Evolutionary conservation across 345 rosid species (phyloP).

Genomic region (Clausena lansium): DNA sequence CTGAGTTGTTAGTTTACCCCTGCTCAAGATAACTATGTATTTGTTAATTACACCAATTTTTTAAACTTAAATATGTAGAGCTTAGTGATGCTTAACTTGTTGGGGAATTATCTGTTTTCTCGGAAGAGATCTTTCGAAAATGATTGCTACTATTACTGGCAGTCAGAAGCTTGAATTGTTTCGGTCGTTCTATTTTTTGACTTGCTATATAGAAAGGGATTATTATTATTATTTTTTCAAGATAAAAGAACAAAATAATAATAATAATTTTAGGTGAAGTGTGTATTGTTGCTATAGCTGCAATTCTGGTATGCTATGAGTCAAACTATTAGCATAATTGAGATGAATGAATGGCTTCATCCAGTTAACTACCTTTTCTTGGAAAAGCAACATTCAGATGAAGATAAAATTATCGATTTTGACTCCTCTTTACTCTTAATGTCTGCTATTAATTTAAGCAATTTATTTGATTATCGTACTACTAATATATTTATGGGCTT

Average conservation of each 20-base stretch:
- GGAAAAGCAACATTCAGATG: background rate
- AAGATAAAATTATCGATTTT: background rate
- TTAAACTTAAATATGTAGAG: background rate
- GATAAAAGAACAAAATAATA: conserved; percentile 2
- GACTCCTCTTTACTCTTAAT: background rate
- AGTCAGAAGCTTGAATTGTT: background rate
- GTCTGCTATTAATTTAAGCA: background rate
- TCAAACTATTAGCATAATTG: conserved; percentile 11
- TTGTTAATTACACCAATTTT: background rate
- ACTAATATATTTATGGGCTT: background rate
- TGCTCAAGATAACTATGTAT: background rate
- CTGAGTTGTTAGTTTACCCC: background rate
- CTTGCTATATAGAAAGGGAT: background rate
- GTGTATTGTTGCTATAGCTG: conserved; percentile 3
- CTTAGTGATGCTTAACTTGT: background rate
- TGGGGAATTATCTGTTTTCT: background rate
- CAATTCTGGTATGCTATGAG: background rate
- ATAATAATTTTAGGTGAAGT: conserved; percentile 14
- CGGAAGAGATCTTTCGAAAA: background rate
- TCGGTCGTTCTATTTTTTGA: background rate
- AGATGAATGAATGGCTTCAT: background rate
- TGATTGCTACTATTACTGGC: background rate
- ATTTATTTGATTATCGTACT: background rate
- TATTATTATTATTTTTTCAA: background rate
- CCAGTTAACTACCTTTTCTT: conserved; percentile 2